phyloP scores from a whole-genome alignment of 139 green algal species.

The Medakamo hakoo region DNA sequence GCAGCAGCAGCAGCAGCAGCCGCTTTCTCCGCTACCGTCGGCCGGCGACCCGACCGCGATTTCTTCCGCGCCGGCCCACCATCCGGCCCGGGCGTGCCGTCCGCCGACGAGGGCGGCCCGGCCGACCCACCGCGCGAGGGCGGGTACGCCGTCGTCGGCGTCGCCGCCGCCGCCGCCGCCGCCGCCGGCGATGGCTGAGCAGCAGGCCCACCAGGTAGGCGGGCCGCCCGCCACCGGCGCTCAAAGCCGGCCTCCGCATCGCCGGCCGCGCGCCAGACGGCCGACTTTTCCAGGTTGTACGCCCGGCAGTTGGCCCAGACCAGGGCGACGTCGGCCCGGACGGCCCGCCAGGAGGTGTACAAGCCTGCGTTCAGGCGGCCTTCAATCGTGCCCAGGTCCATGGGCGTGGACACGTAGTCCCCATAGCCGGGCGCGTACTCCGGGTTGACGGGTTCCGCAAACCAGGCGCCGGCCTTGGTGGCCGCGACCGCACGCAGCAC shows the following conservation, averaged over 20 bases:
- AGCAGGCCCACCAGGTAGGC: too few relatives aligned
- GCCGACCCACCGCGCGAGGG: too few relatives aligned
- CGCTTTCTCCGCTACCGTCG: too few relatives aligned
- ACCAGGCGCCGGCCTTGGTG: neutral
- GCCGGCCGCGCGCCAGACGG: neutral
- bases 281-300: slow-evolving; percentile 10
- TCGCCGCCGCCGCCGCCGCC: too few relatives aligned
- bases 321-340: neutral
- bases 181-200: too few relatives aligned
- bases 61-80: too few relatives aligned
- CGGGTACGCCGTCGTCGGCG: too few relatives aligned
- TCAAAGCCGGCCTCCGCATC: slow-evolving; percentile 6
- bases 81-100: too few relatives aligned
- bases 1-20: too few relatives aligned
- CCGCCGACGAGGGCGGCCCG: too few relatives aligned
- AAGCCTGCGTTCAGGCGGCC: neutral
- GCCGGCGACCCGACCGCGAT: too few relatives aligned
- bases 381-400: neutral
- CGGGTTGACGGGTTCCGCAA: neutral
- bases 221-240: slow-evolving; percentile 3
- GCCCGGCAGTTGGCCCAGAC: slow-evolving; percentile 24
- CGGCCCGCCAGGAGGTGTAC: neutral
- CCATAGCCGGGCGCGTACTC: neutral
- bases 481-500: neutral
- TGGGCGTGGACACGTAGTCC: neutral